Evolutionary conservation across 2,329 filamentous ascomycete species (phyloP), one percentile per base, ranked within the genome.

Genomic region (Fusarium abutilonis): DNA sequence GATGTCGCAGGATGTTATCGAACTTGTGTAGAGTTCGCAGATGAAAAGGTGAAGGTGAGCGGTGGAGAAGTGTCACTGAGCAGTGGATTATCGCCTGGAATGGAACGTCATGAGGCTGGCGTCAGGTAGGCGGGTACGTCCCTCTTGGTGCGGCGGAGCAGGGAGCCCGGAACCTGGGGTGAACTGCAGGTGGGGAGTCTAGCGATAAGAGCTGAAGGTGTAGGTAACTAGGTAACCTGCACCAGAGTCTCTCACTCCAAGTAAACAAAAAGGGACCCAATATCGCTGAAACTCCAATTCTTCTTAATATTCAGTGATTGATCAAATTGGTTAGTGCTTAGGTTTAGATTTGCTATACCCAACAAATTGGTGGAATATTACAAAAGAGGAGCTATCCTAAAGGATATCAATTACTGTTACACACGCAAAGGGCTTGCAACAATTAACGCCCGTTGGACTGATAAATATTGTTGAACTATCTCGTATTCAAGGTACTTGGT

Each of bases 51-150:
- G 36, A 51, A 50, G 51, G 48, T 44, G 23, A 46, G 38, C 47
- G 43, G 56, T 55, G 53, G 41, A 49, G 46, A 38, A 43, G 39
- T 43, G 40, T 53, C 28, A 47, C 40, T 51, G 42, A 35, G 42
- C 35, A 29, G 54, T 45, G 48, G 53, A 29, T 50, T 45, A 44
- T 32, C 28, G n/a, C 23, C 9, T 28, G 35, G 51, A 52, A 42
- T 48, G 53, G 63, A 49, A 63, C 66, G 61, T 69, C 66, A 69
- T 69, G 66, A 67, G 66, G 66, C 60, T 57, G 41, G 43, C 62
- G 55, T 46, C 54, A 52, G 61, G 31, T 28, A 53, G 42, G 31
- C 10, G 44, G 56, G 42, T 52, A 45, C 52, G 36, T 42, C 36
- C 14, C 31, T 49, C 34, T 48, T 17, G 40, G 54, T 56, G 52